Evolutionary conservation across 164 flowering plant species (phyloP).

Genomic region (Chimonanthus praecox): DNA sequence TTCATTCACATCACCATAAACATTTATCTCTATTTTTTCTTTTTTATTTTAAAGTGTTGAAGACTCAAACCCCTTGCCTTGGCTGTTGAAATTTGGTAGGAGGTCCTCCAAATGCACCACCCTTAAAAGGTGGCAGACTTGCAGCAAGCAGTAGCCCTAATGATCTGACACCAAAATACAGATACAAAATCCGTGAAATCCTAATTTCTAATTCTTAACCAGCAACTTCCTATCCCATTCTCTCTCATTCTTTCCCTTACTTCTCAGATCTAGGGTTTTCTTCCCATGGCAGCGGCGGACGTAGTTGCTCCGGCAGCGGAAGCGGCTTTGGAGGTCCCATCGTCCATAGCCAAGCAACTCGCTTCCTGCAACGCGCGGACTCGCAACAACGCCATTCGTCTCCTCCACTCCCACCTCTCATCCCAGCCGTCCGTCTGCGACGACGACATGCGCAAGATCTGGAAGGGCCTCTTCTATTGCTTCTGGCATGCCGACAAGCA

Average conservation of each 20-base stretch:
- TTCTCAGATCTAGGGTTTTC: background rate
- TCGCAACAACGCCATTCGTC: constrained; percentile 42
- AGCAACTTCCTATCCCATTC: background rate
- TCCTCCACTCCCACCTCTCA: constrained; percentile 53
- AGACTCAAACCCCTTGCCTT: too few relatives aligned
- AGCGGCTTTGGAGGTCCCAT: constrained; percentile 7
- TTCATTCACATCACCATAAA: too few relatives aligned
- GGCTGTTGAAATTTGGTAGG: too few relatives aligned
- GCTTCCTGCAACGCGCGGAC: constrained; percentile 57
- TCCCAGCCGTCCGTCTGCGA: constrained; percentile 38
- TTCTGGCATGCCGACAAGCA: constrained; percentile 35
- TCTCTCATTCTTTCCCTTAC: background rate
- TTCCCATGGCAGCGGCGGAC: background rate
- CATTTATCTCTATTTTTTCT: too few relatives aligned
- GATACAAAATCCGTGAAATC: too few relatives aligned
- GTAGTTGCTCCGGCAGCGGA: constrained; percentile 7
- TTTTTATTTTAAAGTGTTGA: too few relatives aligned
- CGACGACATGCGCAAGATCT: constrained; percentile 61
- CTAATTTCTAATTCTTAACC: background rate
- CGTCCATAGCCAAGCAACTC: constrained; percentile 42
- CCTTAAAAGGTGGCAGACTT: too few relatives aligned
- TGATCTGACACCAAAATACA: too few relatives aligned
- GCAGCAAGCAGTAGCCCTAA: too few relatives aligned
- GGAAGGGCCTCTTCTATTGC: constrained; percentile 93
- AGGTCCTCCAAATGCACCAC: too few relatives aligned